Base-by-base conservation (phyloP, 306 rosid species). In the Hippophae rhamnoides region DNA sequence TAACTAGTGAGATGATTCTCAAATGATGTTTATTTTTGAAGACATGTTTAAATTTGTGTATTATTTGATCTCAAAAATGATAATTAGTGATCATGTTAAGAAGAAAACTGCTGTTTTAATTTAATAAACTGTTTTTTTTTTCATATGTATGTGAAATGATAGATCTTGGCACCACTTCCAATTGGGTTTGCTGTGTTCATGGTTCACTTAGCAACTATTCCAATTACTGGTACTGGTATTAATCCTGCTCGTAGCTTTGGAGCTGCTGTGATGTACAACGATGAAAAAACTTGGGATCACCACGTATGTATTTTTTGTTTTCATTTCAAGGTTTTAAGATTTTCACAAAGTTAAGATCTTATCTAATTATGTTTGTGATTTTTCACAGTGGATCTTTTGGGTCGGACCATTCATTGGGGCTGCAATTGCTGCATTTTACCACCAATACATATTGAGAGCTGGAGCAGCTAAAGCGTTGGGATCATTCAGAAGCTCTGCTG, bases 101-200 rank as follows among this genome's bases (percentile, higher is more conserved):
- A 31, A 31, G 3, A 31, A 31, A 31, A 31, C 38, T 31, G 38
- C 38, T 31, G 4, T 31, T 31, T 31, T 31, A 31, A 31, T 31
- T 31, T 31, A 31, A 31, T 5, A 31, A 31, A 31, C 4, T 47
- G 25, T 18, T 18, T 18, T 31, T 43, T 44, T 42, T 53, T 3
- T 46, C 23, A 18, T 18, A 8, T 10, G 12, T 5, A 10, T 5
- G 23, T 18, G n/a, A 25, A 10, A 57, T 59, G 12, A 14, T 40
- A 77, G 82, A 78, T 74, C 0, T 61, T 78, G 69, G 83, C 83
- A 51, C 83, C 83, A 43, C 80, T 78, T 7, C 83, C 83, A 51
- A 78, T 78, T 40, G 83, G 83, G 53, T 78, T 78, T 9, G 80
- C 83, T 0, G 83, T 78, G 41, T 78, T 78, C 52, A 64, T 78